A percentile compares a stretch with the other conserved stretches of the same genome.
Conservation (phyloP, 2,329 filamentous ascomycete genomes). For the Sporothrix globosa region DNA sequence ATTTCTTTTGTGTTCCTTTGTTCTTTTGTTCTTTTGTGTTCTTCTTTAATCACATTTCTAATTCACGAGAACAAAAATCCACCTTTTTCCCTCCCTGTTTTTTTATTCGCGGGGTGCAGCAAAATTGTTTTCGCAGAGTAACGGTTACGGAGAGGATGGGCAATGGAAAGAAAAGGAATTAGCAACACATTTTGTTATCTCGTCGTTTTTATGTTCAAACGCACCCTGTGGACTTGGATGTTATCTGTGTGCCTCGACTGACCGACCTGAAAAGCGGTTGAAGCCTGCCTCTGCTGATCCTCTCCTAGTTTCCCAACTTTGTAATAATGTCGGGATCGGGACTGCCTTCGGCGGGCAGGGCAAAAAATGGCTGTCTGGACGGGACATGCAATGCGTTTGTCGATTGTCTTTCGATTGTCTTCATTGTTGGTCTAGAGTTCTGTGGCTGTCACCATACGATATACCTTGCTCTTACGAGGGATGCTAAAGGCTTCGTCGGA, state of each 20-base stretch:
- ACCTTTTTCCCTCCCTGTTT: slow-evolving; percentile 22
- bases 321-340: too few species aligned
- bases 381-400: neutral
- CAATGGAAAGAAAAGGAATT: slow-evolving; percentile 9
- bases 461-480: slow-evolving; percentile 19
- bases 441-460: slow-evolving; percentile 25
- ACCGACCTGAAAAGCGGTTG: neutral
- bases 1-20: slow-evolving; percentile 46
- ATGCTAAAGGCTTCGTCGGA: slow-evolving; percentile 13
- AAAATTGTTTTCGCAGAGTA: slow-evolving; percentile 21
- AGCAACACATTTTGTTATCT: slow-evolving; percentile 2
- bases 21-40: slow-evolving; percentile 41
- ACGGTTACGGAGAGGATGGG: slow-evolving; percentile 20
- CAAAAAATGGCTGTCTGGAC: neutral
- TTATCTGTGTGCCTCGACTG: neutral
- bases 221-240: neutral
- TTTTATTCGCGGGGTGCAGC: slow-evolving; percentile 25
- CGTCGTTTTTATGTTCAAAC: neutral
- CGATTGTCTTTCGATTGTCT: neutral
- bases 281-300: neutral
- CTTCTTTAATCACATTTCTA: slow-evolving; percentile 52
- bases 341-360: too few species aligned
- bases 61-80: slow-evolving; percentile 45
- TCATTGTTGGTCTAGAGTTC: slow-evolving; percentile 27
- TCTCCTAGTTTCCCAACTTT: neutral